These are phyloP conservation scores for Ichthyophonus hoferi DNA, from an alignment of 208 protist species.

Conservation along the genomic window DNA sequence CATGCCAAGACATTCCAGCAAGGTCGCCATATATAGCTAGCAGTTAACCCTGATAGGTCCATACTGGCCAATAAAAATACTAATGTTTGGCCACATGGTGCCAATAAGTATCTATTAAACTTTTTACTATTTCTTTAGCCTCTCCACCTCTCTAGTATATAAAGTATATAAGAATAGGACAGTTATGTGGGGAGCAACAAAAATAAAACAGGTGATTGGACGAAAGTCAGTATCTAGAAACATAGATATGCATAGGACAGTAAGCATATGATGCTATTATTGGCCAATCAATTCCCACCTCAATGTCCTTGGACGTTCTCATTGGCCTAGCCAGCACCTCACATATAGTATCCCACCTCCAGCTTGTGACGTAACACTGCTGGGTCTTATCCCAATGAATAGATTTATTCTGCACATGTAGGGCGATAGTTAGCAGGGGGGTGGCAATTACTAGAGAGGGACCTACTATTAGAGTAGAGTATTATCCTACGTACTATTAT, in stretches of 20 bases:
- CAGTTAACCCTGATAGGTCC: too few species aligned
- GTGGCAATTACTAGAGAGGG: too few species aligned
- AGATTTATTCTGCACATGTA: neutral
- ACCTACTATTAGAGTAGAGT: too few species aligned
- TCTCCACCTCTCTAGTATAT: neutral
- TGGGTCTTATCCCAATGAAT: neutral
- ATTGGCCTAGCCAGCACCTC: neutral
- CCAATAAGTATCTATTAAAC: neutral
- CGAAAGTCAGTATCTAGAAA: neutral
- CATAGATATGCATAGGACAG: neutral
- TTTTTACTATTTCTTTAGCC: neutral
- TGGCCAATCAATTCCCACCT: neutral
- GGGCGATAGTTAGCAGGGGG: neutral
- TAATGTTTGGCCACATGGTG: too few species aligned
- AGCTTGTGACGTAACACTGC: neutral
- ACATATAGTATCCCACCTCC: neutral
- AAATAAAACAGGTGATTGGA: too few species aligned
- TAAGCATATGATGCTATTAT: neutral
- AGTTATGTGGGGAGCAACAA: too few species aligned
- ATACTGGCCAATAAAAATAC: too few species aligned
- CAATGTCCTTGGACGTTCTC: neutral
- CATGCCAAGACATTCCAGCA: too few species aligned
- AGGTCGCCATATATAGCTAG: too few species aligned
- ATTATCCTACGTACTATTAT: too few species aligned
- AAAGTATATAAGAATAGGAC: neutral